Conservation (phyloP, 371 early-diverging fungal genomes). For the Funneliformis caledonium region DNA sequence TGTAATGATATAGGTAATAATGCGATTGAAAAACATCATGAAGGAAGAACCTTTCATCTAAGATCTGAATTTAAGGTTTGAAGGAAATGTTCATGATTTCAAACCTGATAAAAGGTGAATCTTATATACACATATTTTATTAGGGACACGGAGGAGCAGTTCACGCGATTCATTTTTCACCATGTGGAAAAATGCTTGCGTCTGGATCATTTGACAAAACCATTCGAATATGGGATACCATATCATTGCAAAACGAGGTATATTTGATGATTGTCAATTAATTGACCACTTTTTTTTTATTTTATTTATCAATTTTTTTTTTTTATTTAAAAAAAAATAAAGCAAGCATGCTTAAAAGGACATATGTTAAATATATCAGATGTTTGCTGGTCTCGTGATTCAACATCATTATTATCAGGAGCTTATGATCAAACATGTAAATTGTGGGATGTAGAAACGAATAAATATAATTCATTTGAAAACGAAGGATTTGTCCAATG, state of each 20-base stretch:
- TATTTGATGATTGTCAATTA: too few relatives aligned
- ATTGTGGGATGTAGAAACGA: constrained; percentile 80
- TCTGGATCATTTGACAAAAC: constrained; percentile 93
- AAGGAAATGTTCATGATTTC: not conserved
- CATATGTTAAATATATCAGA: constrained; percentile 86
- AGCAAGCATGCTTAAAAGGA: constrained; percentile 62
- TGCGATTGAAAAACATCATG: constrained; percentile 50
- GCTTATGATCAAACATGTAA: constrained; percentile 85
- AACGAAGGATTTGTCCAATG: constrained; percentile 87
- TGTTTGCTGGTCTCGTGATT: constrained; percentile 79
- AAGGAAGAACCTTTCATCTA: constrained; percentile 56
- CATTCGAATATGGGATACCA: constrained; percentile 86
- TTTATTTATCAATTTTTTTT: not conserved
- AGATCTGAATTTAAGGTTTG: constrained; percentile 57
- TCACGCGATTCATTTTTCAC: constrained; percentile 82
- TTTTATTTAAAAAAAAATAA: not conserved
- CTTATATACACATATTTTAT: not conserved
- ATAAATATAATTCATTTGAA: constrained; percentile 69
- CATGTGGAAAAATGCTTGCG: constrained; percentile 77
- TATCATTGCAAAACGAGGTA: constrained; percentile 72
- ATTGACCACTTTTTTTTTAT: not conserved
- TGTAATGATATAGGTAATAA: constrained; percentile 11
- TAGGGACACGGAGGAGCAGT: constrained; percentile 90
- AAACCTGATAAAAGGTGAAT: not conserved
- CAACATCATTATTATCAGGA: constrained; percentile 76